phyloP scores from a whole-genome alignment of 805 yeast genomes.

The Kodamaea jinghongensis region DNA sequence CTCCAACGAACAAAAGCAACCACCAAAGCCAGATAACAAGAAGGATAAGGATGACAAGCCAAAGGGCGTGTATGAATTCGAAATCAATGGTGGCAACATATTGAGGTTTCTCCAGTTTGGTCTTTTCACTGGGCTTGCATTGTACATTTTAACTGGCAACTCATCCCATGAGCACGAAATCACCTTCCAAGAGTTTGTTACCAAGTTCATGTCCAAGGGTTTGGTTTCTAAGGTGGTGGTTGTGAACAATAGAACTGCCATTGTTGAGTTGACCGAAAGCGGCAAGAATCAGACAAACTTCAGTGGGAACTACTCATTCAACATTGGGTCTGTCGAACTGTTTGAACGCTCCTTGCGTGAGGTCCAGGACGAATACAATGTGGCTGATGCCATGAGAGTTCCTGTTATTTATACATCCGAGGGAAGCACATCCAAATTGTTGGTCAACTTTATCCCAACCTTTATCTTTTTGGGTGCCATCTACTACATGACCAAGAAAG shows the following conservation, averaged over 20 bases:
- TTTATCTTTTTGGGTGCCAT: slow-evolving; percentile 83
- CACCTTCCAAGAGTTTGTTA: slow-evolving; percentile 89
- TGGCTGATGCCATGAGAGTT: slow-evolving; percentile 60
- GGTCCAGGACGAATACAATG: slow-evolving; percentile 68
- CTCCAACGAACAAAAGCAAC: slow-evolving; percentile 9
- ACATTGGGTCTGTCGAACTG: slow-evolving; percentile 83
- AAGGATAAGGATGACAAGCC: slow-evolving; percentile 8
- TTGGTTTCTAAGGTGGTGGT: slow-evolving; percentile 72
- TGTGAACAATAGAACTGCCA: slow-evolving; percentile 72
- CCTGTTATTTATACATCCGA: slow-evolving; percentile 81
- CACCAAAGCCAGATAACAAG: slow-evolving; percentile 3
- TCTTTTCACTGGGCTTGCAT: slow-evolving; percentile 26
- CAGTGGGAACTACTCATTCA: slow-evolving; percentile 49
- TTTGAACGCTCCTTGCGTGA: slow-evolving; percentile 78
- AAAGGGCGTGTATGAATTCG: slow-evolving; percentile 3
- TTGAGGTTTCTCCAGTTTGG: slow-evolving; percentile 32
- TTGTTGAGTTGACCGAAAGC: slow-evolving; percentile 62
- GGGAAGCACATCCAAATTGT: slow-evolving; percentile 60
- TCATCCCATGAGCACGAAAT: slow-evolving; percentile 44
- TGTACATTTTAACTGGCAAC: slow-evolving; percentile 19
- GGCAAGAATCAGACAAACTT: slow-evolving; percentile 49
- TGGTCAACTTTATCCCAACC: slow-evolving; percentile 85
- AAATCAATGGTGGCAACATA: slow-evolving; percentile 11
- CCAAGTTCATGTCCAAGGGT: slow-evolving; percentile 70
- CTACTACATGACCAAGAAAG: slow-evolving; percentile 72